Conservation (phyloP, 1,139 yeast species). For the Ogataea hybrid region DNA sequence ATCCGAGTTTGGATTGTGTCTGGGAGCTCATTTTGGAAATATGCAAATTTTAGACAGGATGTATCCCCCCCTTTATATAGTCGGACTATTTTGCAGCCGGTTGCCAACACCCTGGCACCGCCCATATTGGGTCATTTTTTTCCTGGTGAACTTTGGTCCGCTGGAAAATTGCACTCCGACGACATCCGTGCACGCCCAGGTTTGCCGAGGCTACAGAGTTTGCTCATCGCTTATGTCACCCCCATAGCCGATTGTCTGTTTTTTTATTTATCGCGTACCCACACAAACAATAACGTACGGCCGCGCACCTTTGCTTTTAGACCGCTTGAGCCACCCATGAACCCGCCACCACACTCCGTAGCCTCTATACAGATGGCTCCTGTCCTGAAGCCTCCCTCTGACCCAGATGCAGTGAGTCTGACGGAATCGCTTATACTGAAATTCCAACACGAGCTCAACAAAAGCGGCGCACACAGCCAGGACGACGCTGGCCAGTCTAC, state of each 20-base stretch:
- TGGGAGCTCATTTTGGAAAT: slow-evolving; percentile 29
- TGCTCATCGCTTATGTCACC: background rate
- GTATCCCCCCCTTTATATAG: slow-evolving; percentile 8
- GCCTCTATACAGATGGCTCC: background rate
- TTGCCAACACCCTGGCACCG: slow-evolving; percentile 9
- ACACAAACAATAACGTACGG: background rate
- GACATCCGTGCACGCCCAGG: background rate
- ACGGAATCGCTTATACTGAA: slow-evolving; percentile 17
- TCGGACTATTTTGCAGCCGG: slow-evolving; percentile 3
- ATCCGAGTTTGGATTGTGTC: slow-evolving; percentile 45
- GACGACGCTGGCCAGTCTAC: background rate
- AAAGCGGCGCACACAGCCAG: background rate
- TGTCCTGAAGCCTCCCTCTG: background rate
- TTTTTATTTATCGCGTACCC: slow-evolving; percentile 1
- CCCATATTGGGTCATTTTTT: slow-evolving; percentile 9
- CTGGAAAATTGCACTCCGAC: slow-evolving; percentile 13
- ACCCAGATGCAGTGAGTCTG: slow-evolving; percentile 9
- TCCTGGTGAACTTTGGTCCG: slow-evolving; percentile 5
- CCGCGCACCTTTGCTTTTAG: background rate
- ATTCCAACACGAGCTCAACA: slow-evolving; percentile 16
- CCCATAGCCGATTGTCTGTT: slow-evolving; percentile 1
- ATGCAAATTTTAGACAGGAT: background rate
- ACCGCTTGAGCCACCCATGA: background rate
- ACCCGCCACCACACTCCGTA: background rate
- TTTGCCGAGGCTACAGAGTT: background rate